Base-by-base conservation (phyloP, 352 stramenopile genomes). In the Phytophthora podocarpi region DNA sequence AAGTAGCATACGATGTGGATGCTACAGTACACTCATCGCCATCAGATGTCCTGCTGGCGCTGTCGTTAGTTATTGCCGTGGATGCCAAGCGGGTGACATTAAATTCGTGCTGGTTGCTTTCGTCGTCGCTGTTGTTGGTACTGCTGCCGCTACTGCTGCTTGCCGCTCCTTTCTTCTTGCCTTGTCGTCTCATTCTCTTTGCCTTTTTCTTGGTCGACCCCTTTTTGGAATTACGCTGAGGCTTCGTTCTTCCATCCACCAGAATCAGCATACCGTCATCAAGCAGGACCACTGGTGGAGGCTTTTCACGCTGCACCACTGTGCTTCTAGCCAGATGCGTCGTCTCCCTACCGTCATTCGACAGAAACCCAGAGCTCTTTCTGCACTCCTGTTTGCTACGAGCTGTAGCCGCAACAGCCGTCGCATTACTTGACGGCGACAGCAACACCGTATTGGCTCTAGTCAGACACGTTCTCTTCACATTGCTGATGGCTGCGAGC, bases 71-170 rank as follows among this genome's bases (percentile, higher is more conserved):
- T 35, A 26, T 54, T 11, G 32, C 37, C 16, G 23, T 41, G 23
- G 53, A 55, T 34, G 10, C 40, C n/a, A 56, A 30, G 15, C 21
- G 20, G 9, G 5, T 57, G 34, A 30, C 26, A 23, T 24, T 32
- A 6, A 39, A 12, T 24, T 39, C 18, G 2, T 40, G 43, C 3
- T 49, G 39, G 10, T 30, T 59, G 27, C 20, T 53, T 9, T 64
- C 63, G 21, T 82, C 68, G 6, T 59, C 36, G 28, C 62, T 76
- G 39, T 62, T 70, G 52, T 58, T 72, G 16, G 34, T 67, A 15
- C 43, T 73, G 31, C n/a, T 48, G 3, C 32, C 21, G 27, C 45
- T 71, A 11, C 18, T 40, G 26, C 45, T 45, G 27, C 21, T 53
- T 5, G 20, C 41, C 9, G 40, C 43, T 20, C 53, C 42, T 8